Base-by-base conservation (phyloP, 2,329 filamentous ascomycete genomes). In the Fusarium heterosporum region DNA sequence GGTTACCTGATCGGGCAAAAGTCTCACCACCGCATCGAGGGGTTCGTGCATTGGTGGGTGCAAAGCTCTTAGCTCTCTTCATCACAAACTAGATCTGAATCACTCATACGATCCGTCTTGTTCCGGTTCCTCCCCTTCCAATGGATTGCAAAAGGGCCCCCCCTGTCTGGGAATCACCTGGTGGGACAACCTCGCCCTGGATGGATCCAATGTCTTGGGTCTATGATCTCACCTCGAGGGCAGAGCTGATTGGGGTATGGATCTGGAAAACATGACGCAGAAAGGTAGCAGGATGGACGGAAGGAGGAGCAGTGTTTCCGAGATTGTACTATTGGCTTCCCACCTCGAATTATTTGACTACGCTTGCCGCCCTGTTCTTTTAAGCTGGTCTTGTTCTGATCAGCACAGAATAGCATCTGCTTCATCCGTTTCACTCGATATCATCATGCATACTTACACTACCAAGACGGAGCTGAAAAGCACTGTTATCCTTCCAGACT, bases 81-180 rank as follows among this genome's bases (percentile, higher is more conserved):
- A 32, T 52, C 39, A 54, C 11, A 8, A 46, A 46, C 36, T 55
- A 61, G 50, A 41, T 32, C 25, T 40, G 45, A 51, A 39, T 28
- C 52, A 55, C 30, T 36, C 16, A 32, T 19, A 32, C 13, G 19
- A 25, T 25, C 34, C 53, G 42, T 36, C 19, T 28, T 8, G n/a
- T 4, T 17, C 14, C 13, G 41, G 48, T 60, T n/a, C 28, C 25
- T 42, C 13, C 12, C 34, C 55, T 46, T 26, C 58, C 58, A 61
- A 61, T 55, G 46, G 29, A 13, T 38, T 16, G 25, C 29, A 16
- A 36, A 41, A 2, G 10, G 11, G 8, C 22, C 22, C 22, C 39
- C 32, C 57, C 39, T 30, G 36, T 36, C 45, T 4, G 13, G 4
- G 1, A 16, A 50, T 50, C 55, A 45, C 32, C 54, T 34, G 42